phyloP scores from a whole-genome alignment of 805 yeast genomes.

The Saccharomycopsis vini region DNA sequence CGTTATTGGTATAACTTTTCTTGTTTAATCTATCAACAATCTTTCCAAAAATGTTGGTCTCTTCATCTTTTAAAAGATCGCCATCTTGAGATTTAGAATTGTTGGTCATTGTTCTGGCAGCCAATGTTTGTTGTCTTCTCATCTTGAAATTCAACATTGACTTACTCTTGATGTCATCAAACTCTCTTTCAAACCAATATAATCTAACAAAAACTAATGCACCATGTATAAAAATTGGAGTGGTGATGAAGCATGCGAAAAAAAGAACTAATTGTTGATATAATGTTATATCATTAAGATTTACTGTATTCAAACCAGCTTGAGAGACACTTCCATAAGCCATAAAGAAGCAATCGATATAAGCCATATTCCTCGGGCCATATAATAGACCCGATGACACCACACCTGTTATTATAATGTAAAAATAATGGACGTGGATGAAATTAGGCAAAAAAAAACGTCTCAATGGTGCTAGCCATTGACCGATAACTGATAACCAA shows the following conservation, averaged over 20 bases:
- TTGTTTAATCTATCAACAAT: no score
- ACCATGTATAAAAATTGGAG: slow-evolving; percentile 86
- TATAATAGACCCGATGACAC: slow-evolving; percentile 68
- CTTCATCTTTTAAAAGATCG: no score
- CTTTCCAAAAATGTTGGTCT: no score
- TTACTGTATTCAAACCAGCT: slow-evolving; percentile 82
- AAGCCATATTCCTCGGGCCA: slow-evolving; percentile 55
- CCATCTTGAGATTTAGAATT: slow-evolving; percentile 16
- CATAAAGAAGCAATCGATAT: slow-evolving; percentile 74
- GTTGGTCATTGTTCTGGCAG: slow-evolving; percentile 35
- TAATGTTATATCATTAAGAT: slow-evolving; percentile 50
- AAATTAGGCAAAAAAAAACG: slow-evolving; percentile 30
- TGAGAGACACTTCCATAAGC: slow-evolving; percentile 77
- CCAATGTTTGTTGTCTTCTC: slow-evolving; percentile 71
- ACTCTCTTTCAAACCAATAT: slow-evolving; percentile 82
- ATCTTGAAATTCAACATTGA: slow-evolving; percentile 75
- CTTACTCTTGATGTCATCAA: slow-evolving; percentile 68
- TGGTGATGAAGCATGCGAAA: slow-evolving; percentile 53
- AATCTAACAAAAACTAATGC: slow-evolving; percentile 66
- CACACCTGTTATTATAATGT: slow-evolving; percentile 51
- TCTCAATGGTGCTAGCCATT: slow-evolving; percentile 4
- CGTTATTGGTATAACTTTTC: no score
- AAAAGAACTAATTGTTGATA: slow-evolving; percentile 79
- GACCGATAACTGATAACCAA: not conserved
- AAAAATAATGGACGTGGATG: slow-evolving; percentile 61